Percentiles rank a stretch among this genome's conserved stretches.
Conservation (phyloP, 2,329 filamentous ascomycete species). For the Alternaria gansuensis region DNA sequence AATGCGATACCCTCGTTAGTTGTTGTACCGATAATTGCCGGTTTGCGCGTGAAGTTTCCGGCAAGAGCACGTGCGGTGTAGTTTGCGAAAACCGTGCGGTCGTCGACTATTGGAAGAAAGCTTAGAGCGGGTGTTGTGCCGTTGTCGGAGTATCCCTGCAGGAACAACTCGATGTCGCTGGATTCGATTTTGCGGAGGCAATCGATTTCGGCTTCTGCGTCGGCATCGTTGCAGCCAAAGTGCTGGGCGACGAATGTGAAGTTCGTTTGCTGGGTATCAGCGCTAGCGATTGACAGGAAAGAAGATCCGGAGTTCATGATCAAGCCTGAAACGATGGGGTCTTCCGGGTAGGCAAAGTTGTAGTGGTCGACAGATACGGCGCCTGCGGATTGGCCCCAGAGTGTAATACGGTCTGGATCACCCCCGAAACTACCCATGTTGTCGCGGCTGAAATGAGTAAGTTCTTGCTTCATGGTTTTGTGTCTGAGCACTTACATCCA, state of each 20-base stretch:
- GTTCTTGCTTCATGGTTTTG: constrained; percentile 15
- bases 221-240: constrained; percentile 45
- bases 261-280: constrained; percentile 44
- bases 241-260: constrained; percentile 52
- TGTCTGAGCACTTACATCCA: constrained; percentile 37
- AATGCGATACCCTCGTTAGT: constrained; percentile 50
- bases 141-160: constrained; percentile 43
- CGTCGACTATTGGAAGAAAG: constrained; percentile 44
- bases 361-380: constrained; percentile 58
- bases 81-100: constrained; percentile 48
- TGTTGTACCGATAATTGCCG: constrained; percentile 52
- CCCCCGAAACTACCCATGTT: constrained; percentile 53
- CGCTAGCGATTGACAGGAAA: constrained; percentile 19
- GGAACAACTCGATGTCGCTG: constrained; percentile 43
- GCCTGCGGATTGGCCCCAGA: constrained; percentile 54
- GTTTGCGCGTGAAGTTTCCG: constrained; percentile 40
- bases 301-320: constrained; percentile 43
- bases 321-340: constrained; percentile 56
- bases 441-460: constrained; percentile 24
- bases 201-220: constrained; percentile 41
- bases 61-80: constrained; percentile 45
- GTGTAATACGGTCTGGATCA: constrained; percentile 51
- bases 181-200: constrained; percentile 51
- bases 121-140: constrained; percentile 36
- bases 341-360: constrained; percentile 59